phyloP scores from a whole-genome alignment of 2,329 filamentous ascomycete genomes.

The Xylariaceae sp. region DNA sequence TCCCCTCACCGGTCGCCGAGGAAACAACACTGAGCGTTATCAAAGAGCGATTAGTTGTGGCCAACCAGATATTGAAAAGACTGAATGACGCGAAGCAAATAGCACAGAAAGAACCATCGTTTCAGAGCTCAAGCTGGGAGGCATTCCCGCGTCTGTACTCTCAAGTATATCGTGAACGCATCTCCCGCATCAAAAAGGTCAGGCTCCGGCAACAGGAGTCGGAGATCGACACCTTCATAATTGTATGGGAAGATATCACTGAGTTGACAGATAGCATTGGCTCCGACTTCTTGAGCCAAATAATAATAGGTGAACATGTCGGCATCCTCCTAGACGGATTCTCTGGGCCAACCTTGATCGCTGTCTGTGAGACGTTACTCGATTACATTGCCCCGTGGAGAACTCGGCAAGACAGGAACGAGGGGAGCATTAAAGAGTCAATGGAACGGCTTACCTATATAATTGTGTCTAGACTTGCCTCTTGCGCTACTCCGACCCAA shows the following conservation, averaged over 20 bases:
- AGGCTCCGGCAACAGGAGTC: slow-evolving; percentile 5
- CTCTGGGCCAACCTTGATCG: slow-evolving; percentile 8
- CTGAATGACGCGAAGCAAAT: slow-evolving; percentile 1
- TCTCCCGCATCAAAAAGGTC: slow-evolving; percentile 9
- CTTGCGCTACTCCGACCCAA: slow-evolving; percentile 6
- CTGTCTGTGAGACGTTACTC: slow-evolving; percentile 8
- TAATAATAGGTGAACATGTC: background rate
- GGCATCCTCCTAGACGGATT: background rate
- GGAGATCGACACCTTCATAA: slow-evolving; percentile 7
- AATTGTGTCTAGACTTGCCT: slow-evolving; percentile 5
- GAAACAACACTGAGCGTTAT: slow-evolving; percentile 1
- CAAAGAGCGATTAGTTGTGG: slow-evolving; percentile 1
- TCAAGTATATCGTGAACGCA: slow-evolving; percentile 7
- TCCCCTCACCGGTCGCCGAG: background rate
- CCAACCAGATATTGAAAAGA: slow-evolving; percentile 7
- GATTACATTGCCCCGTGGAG: slow-evolving; percentile 4
- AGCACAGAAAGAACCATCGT: slow-evolving; percentile 12
- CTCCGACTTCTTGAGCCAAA: slow-evolving; percentile 2
- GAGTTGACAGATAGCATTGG: slow-evolving; percentile 7
- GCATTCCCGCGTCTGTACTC: background rate
- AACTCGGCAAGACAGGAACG: slow-evolving; percentile 3
- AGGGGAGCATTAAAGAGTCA: slow-evolving; percentile 3
- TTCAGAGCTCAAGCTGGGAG: background rate
- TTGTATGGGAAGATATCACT: slow-evolving; percentile 10
- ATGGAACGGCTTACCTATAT: slow-evolving; percentile 5